A percentile compares a stretch with the other conserved stretches of the same genome.
These are phyloP conservation scores for Lasiodiplodia sp. DNA, from an alignment of 2,329 filamentous ascomycete species.

Conservation along the genomic window DNA sequence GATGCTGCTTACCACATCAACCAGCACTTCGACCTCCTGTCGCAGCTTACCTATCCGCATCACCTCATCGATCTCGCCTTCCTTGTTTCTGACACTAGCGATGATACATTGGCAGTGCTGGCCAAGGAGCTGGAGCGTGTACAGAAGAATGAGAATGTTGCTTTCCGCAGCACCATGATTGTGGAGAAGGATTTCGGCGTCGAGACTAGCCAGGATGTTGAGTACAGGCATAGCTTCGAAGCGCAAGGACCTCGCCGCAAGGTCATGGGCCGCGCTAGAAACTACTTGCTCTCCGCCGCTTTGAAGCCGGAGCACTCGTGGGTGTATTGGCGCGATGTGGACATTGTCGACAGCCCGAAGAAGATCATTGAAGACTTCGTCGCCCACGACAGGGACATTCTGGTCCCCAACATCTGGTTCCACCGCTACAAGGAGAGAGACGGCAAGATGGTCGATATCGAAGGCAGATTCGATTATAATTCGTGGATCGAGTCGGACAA, in stretches of 20 bases:
- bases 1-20: conserved; percentile 83
- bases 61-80: conserved; percentile 94
- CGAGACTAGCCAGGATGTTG: conserved; percentile 76
- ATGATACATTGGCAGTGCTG: conserved; percentile 90
- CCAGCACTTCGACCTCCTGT: conserved; percentile 92
- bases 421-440: conserved; percentile 81
- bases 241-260: conserved; percentile 91
- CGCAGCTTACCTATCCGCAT: conserved; percentile 91
- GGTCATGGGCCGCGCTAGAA: conserved; percentile 87
- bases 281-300: conserved; percentile 85
- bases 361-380: conserved; percentile 95
- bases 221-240: conserved; percentile 83
- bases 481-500: conserved; percentile 96
- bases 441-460: conserved; percentile 72
- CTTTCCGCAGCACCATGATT: conserved; percentile 85
- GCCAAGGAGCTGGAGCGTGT: conserved; percentile 85
- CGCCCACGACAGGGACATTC: conserved; percentile 87
- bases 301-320: conserved; percentile 94
- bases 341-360: conserved; percentile 88
- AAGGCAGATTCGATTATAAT: conserved; percentile 98
- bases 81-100: conserved; percentile 87
- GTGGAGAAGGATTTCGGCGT: conserved; percentile 91
- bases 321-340: conserved; percentile 98
- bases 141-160: conserved; percentile 78
- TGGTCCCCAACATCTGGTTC: conserved; percentile 98